These are phyloP conservation scores for Zea luxurians DNA, from an alignment of 176 grass and related monocot species.

Conservation along the genomic window DNA sequence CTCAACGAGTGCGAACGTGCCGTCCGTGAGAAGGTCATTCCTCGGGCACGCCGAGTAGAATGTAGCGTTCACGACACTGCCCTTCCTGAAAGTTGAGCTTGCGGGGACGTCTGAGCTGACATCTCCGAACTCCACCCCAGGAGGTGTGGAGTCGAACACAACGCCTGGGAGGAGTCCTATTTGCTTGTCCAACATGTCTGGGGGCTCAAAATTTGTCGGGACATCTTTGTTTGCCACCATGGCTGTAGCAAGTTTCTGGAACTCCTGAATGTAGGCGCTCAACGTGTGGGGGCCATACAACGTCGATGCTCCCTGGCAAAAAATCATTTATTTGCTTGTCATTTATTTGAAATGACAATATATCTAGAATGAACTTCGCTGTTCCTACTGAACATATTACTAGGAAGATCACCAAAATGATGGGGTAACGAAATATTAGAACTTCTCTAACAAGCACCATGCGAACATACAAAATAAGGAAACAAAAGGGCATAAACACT, in stretches of 20 bases:
- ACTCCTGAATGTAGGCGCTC: conserved; percentile 94
- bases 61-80: conserved; percentile 68
- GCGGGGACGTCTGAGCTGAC: conserved; percentile 62
- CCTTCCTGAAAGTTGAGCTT: conserved; percentile 68
- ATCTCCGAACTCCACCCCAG: conserved; percentile 70
- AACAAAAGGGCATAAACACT: background rate
- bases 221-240: conserved; percentile 57
- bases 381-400: background rate
- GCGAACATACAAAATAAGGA: background rate
- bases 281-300: conserved; percentile 94
- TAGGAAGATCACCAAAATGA: background rate
- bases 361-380: conserved; percentile 1
- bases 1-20: conserved; percentile 80
- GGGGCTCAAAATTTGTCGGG: conserved; percentile 55
- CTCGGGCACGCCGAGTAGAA: conserved; percentile 92
- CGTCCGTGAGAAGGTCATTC: conserved; percentile 81
- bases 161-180: conserved; percentile 80
- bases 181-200: conserved; percentile 84
- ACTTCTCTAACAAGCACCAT: background rate
- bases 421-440: conserved; percentile 18
- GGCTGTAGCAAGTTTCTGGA: conserved; percentile 79
- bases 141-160: conserved; percentile 65
- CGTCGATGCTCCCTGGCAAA: conserved; percentile 78
- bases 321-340: background rate
- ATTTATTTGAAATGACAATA: background rate